These are phyloP conservation scores for Meredithiella fracta DNA, from an alignment of 2,329 filamentous ascomycete genomes.

Conservation along the genomic window DNA sequence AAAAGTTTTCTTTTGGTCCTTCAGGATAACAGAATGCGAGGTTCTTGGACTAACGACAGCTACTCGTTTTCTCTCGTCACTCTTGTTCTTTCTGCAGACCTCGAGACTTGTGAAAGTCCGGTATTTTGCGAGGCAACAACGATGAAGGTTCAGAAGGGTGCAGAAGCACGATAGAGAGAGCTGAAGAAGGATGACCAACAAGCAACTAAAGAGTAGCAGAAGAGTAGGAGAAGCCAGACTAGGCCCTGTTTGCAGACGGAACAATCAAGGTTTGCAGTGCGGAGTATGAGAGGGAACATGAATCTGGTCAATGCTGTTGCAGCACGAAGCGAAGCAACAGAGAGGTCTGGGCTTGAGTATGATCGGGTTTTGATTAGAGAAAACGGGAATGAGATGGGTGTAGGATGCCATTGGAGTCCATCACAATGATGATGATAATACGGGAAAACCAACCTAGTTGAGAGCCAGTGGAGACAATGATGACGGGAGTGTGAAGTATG, in stretches of 20 bases:
- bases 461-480: background rate
- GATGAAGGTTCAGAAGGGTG: no score
- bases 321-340: background rate
- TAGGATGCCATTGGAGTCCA: no score
- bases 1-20: background rate
- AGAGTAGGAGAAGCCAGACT: background rate
- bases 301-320: background rate
- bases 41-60: background rate
- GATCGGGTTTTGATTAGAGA: no score
- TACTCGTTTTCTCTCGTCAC: no score
- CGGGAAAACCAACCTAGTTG: background rate
- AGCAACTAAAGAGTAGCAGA: background rate
- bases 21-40: no score
- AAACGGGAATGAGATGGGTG: no score
- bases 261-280: background rate
- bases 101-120: background rate
- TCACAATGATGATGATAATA: no score
- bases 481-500: no score
- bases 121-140: background rate
- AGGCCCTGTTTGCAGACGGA: background rate
- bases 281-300: background rate
- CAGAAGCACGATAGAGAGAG: background rate
- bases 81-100: background rate
- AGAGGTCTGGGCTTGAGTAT: background rate
- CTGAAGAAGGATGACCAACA: background rate